Conservation (phyloP, 2,329 filamentous ascomycete genomes). For the Akanthomyces uredinophilus region DNA sequence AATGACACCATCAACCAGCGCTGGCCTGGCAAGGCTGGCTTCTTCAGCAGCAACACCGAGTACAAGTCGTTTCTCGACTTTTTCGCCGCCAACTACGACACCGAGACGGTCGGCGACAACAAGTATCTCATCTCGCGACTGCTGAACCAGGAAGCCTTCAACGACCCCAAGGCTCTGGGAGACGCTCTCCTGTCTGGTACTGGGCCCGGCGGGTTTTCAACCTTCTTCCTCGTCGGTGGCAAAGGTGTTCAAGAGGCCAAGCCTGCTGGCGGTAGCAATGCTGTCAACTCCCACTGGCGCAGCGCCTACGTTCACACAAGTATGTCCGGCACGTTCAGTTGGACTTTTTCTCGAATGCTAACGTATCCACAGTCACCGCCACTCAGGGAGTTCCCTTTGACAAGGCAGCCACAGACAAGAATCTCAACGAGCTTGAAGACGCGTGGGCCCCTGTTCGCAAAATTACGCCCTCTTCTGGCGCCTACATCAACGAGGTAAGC, state of each 20-base stretch:
- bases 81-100: slow-evolving; percentile 34
- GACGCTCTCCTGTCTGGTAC: slow-evolving; percentile 33
- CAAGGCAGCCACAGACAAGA: slow-evolving; percentile 23
- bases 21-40: slow-evolving; percentile 27
- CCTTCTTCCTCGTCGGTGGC: slow-evolving; percentile 38
- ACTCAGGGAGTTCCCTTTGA: slow-evolving; percentile 29
- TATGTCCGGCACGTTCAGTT: slow-evolving; percentile 16
- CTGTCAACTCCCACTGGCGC: slow-evolving; percentile 43
- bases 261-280: slow-evolving; percentile 40
- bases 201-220: slow-evolving; percentile 23
- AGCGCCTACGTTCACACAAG: slow-evolving; percentile 33
- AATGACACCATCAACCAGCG: slow-evolving; percentile 33
- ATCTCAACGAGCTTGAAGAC: slow-evolving; percentile 23
- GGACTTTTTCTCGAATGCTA: not conserved
- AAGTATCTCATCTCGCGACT: slow-evolving; percentile 39
- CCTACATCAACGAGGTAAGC: slow-evolving; percentile 42
- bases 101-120: slow-evolving; percentile 30
- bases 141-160: slow-evolving; percentile 33
- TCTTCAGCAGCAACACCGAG: slow-evolving; percentile 16
- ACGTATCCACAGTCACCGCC: slow-evolving; percentile 22
- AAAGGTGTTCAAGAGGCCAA: slow-evolving; percentile 39
- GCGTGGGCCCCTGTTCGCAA: slow-evolving; percentile 32
- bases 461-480: slow-evolving; percentile 36
- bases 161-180: slow-evolving; percentile 29
- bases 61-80: slow-evolving; percentile 34